These are phyloP conservation scores for Alloteropsis angusta DNA, from an alignment of 202 grass and related monocot species.

Conservation along the genomic window DNA sequence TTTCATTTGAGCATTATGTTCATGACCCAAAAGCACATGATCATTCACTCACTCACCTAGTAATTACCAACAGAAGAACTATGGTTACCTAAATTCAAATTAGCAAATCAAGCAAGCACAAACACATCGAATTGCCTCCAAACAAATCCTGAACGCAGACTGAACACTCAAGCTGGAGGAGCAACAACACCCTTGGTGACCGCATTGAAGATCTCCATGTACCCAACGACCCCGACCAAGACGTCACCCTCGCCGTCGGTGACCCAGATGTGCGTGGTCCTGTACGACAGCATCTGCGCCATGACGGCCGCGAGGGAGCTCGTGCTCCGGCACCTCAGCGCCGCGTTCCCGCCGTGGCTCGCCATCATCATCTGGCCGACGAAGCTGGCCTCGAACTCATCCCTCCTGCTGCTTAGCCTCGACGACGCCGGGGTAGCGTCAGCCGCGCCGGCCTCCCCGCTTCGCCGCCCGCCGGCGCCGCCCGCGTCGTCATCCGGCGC, in stretches of 20 bases:
- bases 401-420: constrained; percentile 30
- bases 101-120: neutral
- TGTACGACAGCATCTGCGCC: constrained; percentile 63
- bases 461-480: too few species aligned
- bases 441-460: neutral
- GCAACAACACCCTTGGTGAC: constrained; percentile 32
- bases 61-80: neutral
- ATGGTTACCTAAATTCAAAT: neutral
- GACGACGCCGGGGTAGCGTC: neutral
- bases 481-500: neutral
- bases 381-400: constrained; percentile 24
- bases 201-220: constrained; percentile 45
- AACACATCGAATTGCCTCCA: neutral
- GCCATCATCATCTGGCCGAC: constrained; percentile 14
- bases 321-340: constrained; percentile 41
- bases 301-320: constrained; percentile 71
- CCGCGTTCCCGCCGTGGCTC: constrained; percentile 29
- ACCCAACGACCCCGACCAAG: constrained; percentile 59
- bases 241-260: constrained; percentile 18
- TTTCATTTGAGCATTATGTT: neutral
- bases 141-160: neutral
- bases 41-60: neutral
- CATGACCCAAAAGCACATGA: neutral
- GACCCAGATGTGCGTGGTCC: constrained; percentile 58
- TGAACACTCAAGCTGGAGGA: constrained; percentile 4